Evolutionary conservation across 345 rosid species (phyloP).

Genomic region (Eucalyptus pauciflora): DNA sequence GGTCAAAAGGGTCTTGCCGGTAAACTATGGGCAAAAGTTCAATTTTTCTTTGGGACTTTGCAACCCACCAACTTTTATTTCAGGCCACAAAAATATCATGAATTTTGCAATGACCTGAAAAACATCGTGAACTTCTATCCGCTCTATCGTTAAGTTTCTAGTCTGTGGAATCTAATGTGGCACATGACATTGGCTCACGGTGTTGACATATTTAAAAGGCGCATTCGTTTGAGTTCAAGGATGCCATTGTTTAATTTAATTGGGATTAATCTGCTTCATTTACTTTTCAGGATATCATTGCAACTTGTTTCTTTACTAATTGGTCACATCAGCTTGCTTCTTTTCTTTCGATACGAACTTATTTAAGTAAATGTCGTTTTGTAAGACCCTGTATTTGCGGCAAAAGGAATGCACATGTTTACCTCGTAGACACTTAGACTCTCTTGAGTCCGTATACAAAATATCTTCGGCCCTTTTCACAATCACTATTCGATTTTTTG

Average conservation of each 20-base stretch:
- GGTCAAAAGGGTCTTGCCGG: not conserved
- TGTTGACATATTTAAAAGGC: not conserved
- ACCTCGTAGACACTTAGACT: not conserved
- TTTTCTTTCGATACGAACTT: not conserved
- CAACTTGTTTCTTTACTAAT: not conserved
- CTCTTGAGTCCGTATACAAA: not conserved
- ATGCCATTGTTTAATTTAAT: not conserved
- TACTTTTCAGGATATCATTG: not conserved
- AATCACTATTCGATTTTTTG: not conserved
- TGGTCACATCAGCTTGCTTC: not conserved
- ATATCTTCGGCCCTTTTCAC: not conserved
- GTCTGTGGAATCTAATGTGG: not conserved
- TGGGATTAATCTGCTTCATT: not conserved
- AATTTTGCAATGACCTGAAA: not conserved
- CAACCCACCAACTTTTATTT: not conserved
- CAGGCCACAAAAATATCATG: not conserved
- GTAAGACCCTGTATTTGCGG: not conserved
- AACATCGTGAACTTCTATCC: not conserved
- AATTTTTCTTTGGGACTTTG: not conserved
- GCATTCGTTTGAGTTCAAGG: not conserved
- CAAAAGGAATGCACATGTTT: not conserved
- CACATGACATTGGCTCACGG: not conserved
- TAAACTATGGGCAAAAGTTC: not conserved
- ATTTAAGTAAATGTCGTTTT: not conserved
- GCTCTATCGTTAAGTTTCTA: not conserved